These are phyloP conservation scores for Rhipidocladum racemiflorum DNA, from an alignment of 176 grass and related monocot genomes.

Conservation along the genomic window DNA sequence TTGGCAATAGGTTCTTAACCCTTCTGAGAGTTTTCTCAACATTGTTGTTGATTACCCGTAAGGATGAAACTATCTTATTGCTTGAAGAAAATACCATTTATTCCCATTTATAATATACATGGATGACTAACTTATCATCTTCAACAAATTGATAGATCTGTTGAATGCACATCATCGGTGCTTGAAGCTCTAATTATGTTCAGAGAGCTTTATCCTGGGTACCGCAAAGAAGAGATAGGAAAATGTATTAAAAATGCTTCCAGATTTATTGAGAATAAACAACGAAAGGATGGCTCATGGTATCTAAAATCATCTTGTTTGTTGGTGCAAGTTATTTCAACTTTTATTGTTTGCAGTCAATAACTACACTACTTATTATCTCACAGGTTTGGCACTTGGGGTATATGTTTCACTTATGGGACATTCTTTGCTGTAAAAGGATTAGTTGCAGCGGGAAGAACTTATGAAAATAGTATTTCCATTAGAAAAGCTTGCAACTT, in stretches of 20 bases:
- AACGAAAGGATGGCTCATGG: constrained; percentile 57
- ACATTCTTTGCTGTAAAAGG: constrained; percentile 48
- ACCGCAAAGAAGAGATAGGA: constrained; percentile 47
- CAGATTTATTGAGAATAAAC: constrained; percentile 44
- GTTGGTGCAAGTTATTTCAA: neutral
- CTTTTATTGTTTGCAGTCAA: neutral
- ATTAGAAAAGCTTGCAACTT: constrained; percentile 52
- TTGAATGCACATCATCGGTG: constrained; percentile 59
- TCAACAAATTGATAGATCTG: constrained; percentile 34
- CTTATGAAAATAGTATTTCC: constrained; percentile 41
- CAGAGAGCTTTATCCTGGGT: constrained; percentile 32
- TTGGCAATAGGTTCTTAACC: constrained; percentile 36
- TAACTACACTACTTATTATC: constrained; percentile 2
- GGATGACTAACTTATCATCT: neutral
- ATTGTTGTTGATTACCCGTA: constrained; percentile 48
- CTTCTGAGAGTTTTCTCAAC: constrained; percentile 29
- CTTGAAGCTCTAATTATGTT: constrained; percentile 46
- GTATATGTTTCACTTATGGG: constrained; percentile 59
- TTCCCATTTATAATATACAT: neutral
- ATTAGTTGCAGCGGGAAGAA: constrained; percentile 36
- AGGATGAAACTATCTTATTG: neutral
- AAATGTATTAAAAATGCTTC: constrained; percentile 35
- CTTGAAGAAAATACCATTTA: neutral
- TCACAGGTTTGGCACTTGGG: constrained; percentile 53
- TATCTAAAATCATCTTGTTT: neutral